phyloP scores from a whole-genome alignment of 768 basidiomycete species.

The Lactarius pseudohatsudake region DNA sequence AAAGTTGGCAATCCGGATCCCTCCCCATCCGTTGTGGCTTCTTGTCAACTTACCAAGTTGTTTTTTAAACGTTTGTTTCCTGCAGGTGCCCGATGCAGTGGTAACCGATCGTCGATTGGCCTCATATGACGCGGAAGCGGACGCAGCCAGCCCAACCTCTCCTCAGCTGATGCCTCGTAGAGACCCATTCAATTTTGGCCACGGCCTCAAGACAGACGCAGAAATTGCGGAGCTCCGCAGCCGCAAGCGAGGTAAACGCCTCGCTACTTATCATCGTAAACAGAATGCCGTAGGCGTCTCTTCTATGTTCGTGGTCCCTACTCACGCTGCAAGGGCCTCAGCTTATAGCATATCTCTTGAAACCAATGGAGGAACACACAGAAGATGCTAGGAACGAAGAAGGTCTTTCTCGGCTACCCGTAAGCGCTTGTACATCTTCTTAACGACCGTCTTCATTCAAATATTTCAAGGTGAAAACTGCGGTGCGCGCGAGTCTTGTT shows the following conservation, averaged over 20 bases:
- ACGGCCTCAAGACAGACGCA: constrained; percentile 58
- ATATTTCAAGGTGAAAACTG: constrained; percentile 74
- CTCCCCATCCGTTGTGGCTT: constrained; percentile 5
- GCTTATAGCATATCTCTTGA: constrained; percentile 86
- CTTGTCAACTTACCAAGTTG: background rate
- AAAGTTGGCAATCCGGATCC: background rate
- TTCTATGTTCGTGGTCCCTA: background rate
- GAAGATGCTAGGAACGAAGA: constrained; percentile 74
- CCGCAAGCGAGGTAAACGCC: constrained; percentile 56
- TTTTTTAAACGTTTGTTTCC: background rate
- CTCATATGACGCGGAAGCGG: constrained; percentile 31
- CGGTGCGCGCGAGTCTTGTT: constrained; percentile 79
- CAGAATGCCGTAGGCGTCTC: constrained; percentile 64
- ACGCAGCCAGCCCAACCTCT: constrained; percentile 44
- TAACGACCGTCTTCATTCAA: background rate
- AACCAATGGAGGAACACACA: constrained; percentile 88
- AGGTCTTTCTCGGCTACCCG: constrained; percentile 63
- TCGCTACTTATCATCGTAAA: constrained; percentile 64
- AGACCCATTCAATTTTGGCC: constrained; percentile 70
- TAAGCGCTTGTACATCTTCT: constrained; percentile 37
- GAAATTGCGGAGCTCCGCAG: constrained; percentile 62
- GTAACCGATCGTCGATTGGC: constrained; percentile 27
- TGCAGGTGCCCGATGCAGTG: constrained; percentile 25
- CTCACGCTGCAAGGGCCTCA: constrained; percentile 35
- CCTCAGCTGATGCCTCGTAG: constrained; percentile 36